Percentiles rank a stretch among this genome's conserved stretches.
Conservation (phyloP, 2,329 filamentous ascomycete species). For the Rhynchosporium graminicola region DNA sequence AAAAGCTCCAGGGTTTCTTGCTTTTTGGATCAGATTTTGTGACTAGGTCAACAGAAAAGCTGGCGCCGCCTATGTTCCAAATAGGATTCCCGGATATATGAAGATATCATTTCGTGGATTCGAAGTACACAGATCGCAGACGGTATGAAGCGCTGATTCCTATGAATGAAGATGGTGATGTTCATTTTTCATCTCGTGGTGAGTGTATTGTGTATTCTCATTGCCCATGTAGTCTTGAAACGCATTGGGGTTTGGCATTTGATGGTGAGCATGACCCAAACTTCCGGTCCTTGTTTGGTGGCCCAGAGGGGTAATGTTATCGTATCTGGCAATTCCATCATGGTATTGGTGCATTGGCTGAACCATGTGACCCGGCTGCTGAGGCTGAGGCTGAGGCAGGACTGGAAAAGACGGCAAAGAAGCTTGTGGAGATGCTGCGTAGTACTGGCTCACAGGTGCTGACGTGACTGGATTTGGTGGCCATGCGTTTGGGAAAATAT, state of each 20-base stretch:
- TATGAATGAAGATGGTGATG: constrained; percentile 18
- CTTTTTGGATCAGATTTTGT: not conserved
- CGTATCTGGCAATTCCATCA: constrained; percentile 28
- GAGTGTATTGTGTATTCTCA: constrained; percentile 1
- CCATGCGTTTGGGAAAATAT: constrained; percentile 20
- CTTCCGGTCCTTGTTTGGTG: constrained; percentile 27
- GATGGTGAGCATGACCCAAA: constrained; percentile 23
- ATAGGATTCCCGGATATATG: constrained; percentile 6
- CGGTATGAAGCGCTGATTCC: not conserved
- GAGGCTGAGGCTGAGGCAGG: constrained; percentile 25
- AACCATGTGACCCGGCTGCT: constrained; percentile 25
- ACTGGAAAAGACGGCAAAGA: constrained; percentile 17
- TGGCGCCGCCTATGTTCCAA: constrained; percentile 1
- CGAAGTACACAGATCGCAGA: not conserved
- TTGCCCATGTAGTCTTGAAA: constrained; percentile 17
- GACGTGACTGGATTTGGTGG: constrained; percentile 24
- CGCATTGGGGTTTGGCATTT: not conserved
- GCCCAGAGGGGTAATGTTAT: constrained; percentile 21
- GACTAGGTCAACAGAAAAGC: not conserved
- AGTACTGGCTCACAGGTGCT: constrained; percentile 24
- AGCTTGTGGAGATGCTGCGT: constrained; percentile 32
- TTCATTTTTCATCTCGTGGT: constrained; percentile 22
- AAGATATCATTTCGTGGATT: constrained; percentile 12
- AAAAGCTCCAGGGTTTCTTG: not conserved
- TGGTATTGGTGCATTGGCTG: constrained; percentile 23